These are phyloP conservation scores for Trypanosoma boissoni DNA, from an alignment of 208 protist genomes.

Conservation along the genomic window DNA sequence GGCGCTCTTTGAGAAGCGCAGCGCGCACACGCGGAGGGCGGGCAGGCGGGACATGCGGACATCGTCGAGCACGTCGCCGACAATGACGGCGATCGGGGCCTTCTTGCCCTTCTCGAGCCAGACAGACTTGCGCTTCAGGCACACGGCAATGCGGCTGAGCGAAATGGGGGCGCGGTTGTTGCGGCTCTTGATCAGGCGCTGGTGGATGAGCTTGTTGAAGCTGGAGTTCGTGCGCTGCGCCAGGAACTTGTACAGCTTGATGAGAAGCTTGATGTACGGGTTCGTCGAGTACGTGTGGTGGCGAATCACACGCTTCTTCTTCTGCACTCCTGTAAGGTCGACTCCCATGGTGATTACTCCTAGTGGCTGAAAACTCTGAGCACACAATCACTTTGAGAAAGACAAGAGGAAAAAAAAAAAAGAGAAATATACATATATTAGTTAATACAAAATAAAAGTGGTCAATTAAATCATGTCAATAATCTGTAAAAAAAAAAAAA, in stretches of 20 bases:
- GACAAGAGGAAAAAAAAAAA: too few relatives aligned
- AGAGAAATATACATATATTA: too few relatives aligned
- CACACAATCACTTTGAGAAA: too few relatives aligned
- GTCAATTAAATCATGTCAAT: too few relatives aligned
- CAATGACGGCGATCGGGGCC: constrained; percentile 96
- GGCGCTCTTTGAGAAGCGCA: constrained; percentile 98
- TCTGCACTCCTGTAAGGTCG: constrained; percentile 87
- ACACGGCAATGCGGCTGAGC: constrained; percentile 93
- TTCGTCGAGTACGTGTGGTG: constrained; percentile 95
- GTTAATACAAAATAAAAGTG: too few relatives aligned
- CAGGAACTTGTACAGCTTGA: constrained; percentile 99
- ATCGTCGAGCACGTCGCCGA: constrained; percentile 99
- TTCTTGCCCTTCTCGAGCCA: constrained; percentile 78
- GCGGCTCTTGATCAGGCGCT: constrained; percentile 95
- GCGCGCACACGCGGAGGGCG: constrained; percentile 96
- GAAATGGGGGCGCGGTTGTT: constrained; percentile 97
- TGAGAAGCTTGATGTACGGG: constrained; percentile 97
- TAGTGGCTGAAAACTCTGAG: constrained; percentile 12
- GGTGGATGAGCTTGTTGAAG: constrained; percentile 98
- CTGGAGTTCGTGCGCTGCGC: constrained; percentile 96
- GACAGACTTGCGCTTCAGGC: constrained; percentile 89
- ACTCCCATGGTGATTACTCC: constrained; percentile 62
- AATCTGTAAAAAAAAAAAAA: neutral
- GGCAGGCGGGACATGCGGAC: constrained; percentile 95
- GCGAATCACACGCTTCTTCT: constrained; percentile 91